These are phyloP conservation scores for Grigorovia transvaalensis DNA, from an alignment of 805 yeast species.

Conservation along the genomic window DNA sequence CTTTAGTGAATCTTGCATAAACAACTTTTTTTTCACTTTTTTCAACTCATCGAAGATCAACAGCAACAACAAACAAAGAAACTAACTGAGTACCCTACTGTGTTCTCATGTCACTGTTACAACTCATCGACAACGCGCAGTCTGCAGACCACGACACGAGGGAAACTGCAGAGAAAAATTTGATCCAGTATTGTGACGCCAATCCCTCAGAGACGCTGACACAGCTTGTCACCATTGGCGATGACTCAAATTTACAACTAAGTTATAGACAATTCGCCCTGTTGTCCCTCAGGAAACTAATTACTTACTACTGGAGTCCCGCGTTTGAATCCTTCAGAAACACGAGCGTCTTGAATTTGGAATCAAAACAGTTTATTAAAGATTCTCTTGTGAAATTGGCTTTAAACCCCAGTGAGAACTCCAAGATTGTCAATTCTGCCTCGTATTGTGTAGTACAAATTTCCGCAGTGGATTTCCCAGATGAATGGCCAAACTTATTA, in stretches of 20 bases:
- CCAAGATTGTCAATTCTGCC: slow-evolving; percentile 55
- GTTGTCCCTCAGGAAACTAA: slow-evolving; percentile 54
- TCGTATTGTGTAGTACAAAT: slow-evolving; percentile 74
- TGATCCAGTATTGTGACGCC: slow-evolving; percentile 32
- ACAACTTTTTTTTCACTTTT: too few relatives aligned
- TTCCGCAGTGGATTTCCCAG: slow-evolving; percentile 86
- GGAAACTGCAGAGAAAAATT: slow-evolving; percentile 40
- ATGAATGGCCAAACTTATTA: slow-evolving; percentile 81
- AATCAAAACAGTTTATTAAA: slow-evolving; percentile 43
- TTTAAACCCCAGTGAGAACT: slow-evolving; percentile 35
- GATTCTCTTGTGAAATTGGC: slow-evolving; percentile 37
- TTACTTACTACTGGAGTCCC: slow-evolving; percentile 72
- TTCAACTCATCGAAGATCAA: too few relatives aligned
- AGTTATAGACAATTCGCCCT: slow-evolving; percentile 52
- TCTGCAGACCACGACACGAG: slow-evolving; percentile 44
- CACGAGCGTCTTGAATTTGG: slow-evolving; percentile 42
- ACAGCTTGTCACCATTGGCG: slow-evolving; percentile 36
- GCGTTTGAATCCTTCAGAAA: slow-evolving; percentile 70
- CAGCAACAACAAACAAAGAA: too few relatives aligned
- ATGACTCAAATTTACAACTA: slow-evolving; percentile 14
- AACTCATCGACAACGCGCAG: slow-evolving; percentile 26
- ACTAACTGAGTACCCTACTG: too few relatives aligned
- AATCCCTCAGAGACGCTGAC: slow-evolving; percentile 42
- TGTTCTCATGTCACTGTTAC: not conserved
- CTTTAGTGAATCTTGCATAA: too few relatives aligned